Evolutionary conservation across 768 basidiomycete species (phyloP).

Genomic region (Mycena polygramma): DNA sequence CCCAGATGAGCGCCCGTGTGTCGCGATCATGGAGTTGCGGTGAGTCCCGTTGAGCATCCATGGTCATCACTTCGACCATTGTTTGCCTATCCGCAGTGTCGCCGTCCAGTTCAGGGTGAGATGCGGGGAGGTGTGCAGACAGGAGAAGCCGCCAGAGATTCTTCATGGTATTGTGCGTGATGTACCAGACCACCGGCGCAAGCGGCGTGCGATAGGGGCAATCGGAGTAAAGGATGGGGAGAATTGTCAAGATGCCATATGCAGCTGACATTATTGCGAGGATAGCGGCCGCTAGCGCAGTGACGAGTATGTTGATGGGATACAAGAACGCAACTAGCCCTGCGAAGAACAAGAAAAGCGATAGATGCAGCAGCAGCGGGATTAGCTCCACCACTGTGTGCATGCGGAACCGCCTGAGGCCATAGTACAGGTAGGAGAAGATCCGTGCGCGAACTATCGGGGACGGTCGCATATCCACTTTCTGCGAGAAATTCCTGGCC

Average conservation of each 20-base stretch:
- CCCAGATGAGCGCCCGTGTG: conserved; percentile 7
- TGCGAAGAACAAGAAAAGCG: not conserved
- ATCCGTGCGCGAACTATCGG: not conserved
- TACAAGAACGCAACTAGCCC: not conserved
- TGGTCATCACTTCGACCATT: conserved; percentile 10
- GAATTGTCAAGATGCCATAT: not conserved
- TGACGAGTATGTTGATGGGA: not conserved
- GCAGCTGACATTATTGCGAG: not conserved
- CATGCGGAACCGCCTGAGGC: not conserved
- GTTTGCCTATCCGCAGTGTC: too few relatives aligned
- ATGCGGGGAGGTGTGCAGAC: not conserved
- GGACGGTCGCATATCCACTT: not conserved
- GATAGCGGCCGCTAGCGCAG: not conserved
- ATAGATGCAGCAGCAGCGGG: not conserved
- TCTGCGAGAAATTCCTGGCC: not conserved
- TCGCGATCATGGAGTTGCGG: not conserved
- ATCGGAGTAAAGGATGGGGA: not conserved
- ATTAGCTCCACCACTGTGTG: not conserved
- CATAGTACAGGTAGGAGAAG: not conserved
- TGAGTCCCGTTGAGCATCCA: not conserved
- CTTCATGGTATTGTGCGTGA: too few relatives aligned
- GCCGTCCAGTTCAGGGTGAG: too few relatives aligned
- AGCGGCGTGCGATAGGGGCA: not conserved
- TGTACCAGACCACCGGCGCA: not conserved
- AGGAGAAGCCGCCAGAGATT: not conserved